Evolutionary conservation across 2,329 filamentous ascomycete species (phyloP), one percentile per base, ranked within the genome.

Genomic region (Colletotrichum tanaceti): DNA sequence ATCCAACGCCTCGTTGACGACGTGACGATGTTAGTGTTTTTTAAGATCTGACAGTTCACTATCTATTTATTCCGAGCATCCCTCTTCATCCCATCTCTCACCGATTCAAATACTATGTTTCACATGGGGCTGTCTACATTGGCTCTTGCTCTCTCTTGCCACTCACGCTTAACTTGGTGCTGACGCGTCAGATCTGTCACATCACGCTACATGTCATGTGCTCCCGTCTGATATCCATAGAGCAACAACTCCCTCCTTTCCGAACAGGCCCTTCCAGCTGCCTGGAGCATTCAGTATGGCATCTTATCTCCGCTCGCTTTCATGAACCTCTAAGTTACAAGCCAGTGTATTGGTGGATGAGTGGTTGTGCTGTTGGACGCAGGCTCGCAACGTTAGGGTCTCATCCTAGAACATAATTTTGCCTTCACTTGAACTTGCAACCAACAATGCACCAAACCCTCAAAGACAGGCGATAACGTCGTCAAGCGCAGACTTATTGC

Each of bases 1-100:
- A 52, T 50, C 38, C 18, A 35, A 38, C 46, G 47, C 50, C 43
- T 57, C 59, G 35, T n/a, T n/a, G 32, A 57, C 22, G 43, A 58
- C 28, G 32, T 46, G 20, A 38, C 24, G 24, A 11, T 20, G 28
- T 47, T 10, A 28, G 28, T 64, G 53, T 39, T 35, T 46, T 46
- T 9, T 18, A 16, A 18, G 32, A 28, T 18, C 22, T 49, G 39
- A 22, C 41, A 38, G 35, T 53, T 32, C 46, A n/a, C 53, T 61
- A 18, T 53, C 28, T 39, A 39, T 62, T 44, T n/a, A 35, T 63
- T 58, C 53, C 47, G 20, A 39, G 11, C 55, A n/a, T 32, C 24
- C n/a, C n/a, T 46, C 44, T 58, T 68, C 53, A 22, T 68, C 65
- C 59, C 59, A 68, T 68, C 38, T 54, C 20, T 41, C 32, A n/a